phyloP scores from a whole-genome alignment of 1,284 basidiomycete genomes.

The Malassezia arunalokei region DNA sequence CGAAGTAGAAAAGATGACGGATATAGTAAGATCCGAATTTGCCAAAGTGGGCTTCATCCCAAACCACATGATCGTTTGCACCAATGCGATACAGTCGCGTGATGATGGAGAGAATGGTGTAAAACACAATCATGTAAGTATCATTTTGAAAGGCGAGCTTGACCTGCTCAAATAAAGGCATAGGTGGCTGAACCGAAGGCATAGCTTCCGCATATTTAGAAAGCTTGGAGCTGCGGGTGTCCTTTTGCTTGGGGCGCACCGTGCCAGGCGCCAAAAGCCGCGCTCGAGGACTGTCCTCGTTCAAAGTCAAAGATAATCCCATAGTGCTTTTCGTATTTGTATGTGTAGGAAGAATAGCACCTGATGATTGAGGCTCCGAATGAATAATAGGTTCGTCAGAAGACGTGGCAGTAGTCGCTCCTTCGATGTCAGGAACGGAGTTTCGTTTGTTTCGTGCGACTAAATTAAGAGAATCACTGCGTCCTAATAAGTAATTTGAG shows the following conservation, averaged over 20 bases:
- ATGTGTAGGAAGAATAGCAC: constrained; percentile 1
- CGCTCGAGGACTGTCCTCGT: not conserved
- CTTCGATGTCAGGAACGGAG: no score
- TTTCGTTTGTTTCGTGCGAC: no score
- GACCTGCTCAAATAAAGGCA: constrained; percentile 20
- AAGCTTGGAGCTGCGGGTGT: not conserved
- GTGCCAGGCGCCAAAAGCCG: not conserved
- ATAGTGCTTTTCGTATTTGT: not conserved
- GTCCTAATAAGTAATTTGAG: not conserved
- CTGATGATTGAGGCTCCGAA: not conserved
- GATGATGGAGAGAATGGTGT: constrained; percentile 83
- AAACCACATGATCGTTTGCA: constrained; percentile 72
- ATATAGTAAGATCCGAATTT: constrained; percentile 69
- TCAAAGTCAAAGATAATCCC: not conserved
- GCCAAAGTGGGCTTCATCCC: constrained; percentile 63
- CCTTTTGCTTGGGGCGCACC: constrained; percentile 1
- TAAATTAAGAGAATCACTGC: no score
- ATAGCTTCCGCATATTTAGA: constrained; percentile 36
- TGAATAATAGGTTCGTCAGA: no score
- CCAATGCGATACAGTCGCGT: constrained; percentile 91
- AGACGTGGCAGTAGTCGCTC: no score
- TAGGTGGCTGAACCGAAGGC: constrained; percentile 30
- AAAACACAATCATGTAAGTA: constrained; percentile 52
- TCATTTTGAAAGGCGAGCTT: constrained; percentile 22
- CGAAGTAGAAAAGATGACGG: constrained; percentile 54